phyloP scores from a whole-genome alignment of 176 grass and related monocot species.

The Chloris gayana region DNA sequence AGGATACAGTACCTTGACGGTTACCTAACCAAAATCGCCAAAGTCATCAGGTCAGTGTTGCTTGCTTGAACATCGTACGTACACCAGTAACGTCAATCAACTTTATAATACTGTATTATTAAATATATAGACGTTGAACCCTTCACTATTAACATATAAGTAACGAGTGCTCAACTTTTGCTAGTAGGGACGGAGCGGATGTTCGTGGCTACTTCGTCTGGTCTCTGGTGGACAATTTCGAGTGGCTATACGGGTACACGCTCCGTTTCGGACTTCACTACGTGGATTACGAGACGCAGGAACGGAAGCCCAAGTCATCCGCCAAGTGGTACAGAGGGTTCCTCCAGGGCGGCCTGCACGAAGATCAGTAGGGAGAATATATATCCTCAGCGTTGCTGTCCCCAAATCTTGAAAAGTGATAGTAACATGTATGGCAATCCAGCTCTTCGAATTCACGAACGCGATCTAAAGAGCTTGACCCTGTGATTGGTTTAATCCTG shows the following conservation, averaged over 20 bases:
- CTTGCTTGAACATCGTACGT: neutral
- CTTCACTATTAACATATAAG: neutral
- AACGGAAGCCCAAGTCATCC: conserved; percentile 63
- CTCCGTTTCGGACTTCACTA: conserved; percentile 53
- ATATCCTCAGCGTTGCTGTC: neutral
- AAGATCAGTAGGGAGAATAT: conserved; percentile 32
- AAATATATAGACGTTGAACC: too few relatives aligned
- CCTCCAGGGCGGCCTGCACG: conserved; percentile 22
- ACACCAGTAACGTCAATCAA: too few relatives aligned
- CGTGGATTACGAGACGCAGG: conserved; percentile 56
- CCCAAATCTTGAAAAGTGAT: neutral
- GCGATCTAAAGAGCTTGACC: too few relatives aligned
- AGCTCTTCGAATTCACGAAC: neutral
- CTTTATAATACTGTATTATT: too few relatives aligned
- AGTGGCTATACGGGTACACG: conserved; percentile 59
- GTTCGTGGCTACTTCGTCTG: conserved; percentile 78
- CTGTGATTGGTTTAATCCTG: neutral
- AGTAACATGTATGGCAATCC: neutral
- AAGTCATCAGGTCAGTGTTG: conserved; percentile 58
- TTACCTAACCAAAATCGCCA: conserved; percentile 55
- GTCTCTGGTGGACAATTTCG: conserved; percentile 73
- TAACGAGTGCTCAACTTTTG: neutral
- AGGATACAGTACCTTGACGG: conserved; percentile 52
- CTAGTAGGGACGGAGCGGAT: conserved; percentile 71
- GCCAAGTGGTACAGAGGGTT: conserved; percentile 62